Conservation (phyloP, 2,329 filamentous ascomycete genomes). For the Keithomyces neogunnii region DNA sequence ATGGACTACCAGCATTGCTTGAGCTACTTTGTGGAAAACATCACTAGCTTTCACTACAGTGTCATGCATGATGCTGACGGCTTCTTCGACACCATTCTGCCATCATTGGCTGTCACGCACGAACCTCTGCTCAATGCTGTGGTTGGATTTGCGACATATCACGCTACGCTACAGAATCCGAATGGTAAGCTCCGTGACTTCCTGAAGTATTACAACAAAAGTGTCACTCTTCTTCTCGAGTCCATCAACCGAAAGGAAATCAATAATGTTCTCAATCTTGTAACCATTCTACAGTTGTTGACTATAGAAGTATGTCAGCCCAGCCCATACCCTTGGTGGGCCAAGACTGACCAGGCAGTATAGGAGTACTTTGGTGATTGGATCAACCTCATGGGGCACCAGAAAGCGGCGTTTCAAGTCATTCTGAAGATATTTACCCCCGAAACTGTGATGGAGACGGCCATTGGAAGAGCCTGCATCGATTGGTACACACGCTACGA, state of each 20-base stretch:
- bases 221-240: constrained; percentile 66
- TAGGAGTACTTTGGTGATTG: constrained; percentile 94
- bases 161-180: constrained; percentile 62
- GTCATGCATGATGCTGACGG: constrained; percentile 60
- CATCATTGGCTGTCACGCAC: constrained; percentile 62
- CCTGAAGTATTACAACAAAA: constrained; percentile 82
- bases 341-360: constrained; percentile 3
- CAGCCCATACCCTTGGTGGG: neutral
- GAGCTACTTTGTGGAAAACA: constrained; percentile 66
- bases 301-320: constrained; percentile 70
- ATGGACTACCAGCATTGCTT: constrained; percentile 71
- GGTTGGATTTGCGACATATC: constrained; percentile 83
- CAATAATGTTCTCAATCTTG: constrained; percentile 63
- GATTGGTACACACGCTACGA: constrained; percentile 92
- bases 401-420: constrained; percentile 79
- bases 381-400: constrained; percentile 87
- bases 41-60: constrained; percentile 77
- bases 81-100: constrained; percentile 65
- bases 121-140: constrained; percentile 80
- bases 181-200: constrained; percentile 73
- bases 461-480: constrained; percentile 64
- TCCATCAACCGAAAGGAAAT: constrained; percentile 63
- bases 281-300: constrained; percentile 85
- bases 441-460: constrained; percentile 61
- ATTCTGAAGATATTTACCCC: constrained; percentile 71